Evolutionary conservation across 2,329 filamentous ascomycete species (phyloP).

Genomic region (Colletotrichum sp.): DNA sequence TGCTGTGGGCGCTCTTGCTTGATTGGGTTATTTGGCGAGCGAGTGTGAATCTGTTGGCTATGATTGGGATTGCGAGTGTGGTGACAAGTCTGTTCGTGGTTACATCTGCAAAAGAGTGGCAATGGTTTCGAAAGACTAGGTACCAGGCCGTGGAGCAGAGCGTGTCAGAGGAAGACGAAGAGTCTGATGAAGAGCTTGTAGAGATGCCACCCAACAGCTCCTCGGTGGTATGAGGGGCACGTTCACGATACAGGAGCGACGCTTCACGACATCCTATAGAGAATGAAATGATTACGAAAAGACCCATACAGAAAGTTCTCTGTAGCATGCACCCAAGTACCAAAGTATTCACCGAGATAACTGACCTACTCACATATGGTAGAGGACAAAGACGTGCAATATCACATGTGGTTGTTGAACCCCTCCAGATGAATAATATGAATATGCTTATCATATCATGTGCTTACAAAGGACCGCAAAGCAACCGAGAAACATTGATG

Average conservation of each 20-base stretch:
- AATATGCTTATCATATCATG: neutral
- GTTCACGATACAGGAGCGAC: neutral
- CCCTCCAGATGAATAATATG: no score
- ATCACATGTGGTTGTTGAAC: neutral
- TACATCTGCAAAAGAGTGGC: conserved; percentile 3
- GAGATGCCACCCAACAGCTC: neutral
- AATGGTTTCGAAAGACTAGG: neutral
- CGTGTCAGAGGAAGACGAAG: neutral
- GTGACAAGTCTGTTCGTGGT: neutral
- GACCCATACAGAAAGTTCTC: rapidly evolving
- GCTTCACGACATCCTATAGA: neutral
- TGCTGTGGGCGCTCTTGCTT: neutral
- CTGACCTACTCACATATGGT: neutral
- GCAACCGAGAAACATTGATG: no score
- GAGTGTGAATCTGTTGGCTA: neutral
- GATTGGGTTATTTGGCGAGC: neutral
- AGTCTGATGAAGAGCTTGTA: neutral
- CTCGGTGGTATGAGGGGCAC: neutral
- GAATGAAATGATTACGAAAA: neutral
- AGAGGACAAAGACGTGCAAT: neutral
- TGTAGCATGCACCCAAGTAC: neutral
- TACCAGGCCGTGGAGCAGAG: neutral
- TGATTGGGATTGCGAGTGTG: conserved; percentile 2
- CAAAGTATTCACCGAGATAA: rapidly evolving
- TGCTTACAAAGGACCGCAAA: neutral